phyloP scores from a whole-genome alignment of 352 stramenopile species.

The Globisporangium nodosum region DNA sequence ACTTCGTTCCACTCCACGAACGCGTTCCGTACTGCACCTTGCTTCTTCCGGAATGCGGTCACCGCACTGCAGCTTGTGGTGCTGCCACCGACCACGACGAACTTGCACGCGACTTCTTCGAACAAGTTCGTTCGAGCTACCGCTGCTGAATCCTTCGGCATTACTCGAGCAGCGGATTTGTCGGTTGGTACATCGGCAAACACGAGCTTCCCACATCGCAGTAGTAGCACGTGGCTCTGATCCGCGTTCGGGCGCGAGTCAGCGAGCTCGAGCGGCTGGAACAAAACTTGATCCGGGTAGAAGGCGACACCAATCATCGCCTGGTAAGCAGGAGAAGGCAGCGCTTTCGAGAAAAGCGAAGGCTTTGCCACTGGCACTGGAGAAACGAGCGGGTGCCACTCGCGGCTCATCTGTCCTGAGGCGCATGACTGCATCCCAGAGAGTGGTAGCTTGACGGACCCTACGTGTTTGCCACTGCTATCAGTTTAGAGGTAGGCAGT shows the following conservation, averaged over 20 bases:
- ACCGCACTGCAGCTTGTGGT: neutral
- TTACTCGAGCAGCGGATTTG: no score
- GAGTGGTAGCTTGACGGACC: constrained; percentile 31
- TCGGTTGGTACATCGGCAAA: neutral
- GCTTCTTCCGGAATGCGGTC: constrained; percentile 2
- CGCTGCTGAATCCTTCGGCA: neutral
- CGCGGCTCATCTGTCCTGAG: constrained; percentile 10
- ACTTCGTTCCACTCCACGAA: constrained; percentile 17
- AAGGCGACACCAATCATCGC: constrained; percentile 17
- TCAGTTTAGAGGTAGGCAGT: neutral
- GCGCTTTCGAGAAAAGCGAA: constrained; percentile 8
- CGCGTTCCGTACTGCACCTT: neutral
- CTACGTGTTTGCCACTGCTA: constrained; percentile 23
- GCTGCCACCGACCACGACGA: constrained; percentile 2
- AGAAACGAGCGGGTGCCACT: constrained; percentile 18
- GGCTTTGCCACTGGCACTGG: neutral
- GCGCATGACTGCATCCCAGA: constrained; percentile 10
- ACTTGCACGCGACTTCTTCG: constrained; percentile 13
- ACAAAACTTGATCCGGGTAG: constrained; percentile 21
- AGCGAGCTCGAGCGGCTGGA: constrained; percentile 3
- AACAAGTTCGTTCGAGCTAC: neutral
- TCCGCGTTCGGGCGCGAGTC: neutral
- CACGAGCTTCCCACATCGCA: constrained; percentile 7
- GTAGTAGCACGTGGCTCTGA: neutral
- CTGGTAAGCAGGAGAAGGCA: neutral